A percentile compares a stretch with the other conserved stretches of the same genome.
phyloP scores from a whole-genome alignment of 2,329 filamentous ascomycete genomes.

The Arachnomyces sp. region DNA sequence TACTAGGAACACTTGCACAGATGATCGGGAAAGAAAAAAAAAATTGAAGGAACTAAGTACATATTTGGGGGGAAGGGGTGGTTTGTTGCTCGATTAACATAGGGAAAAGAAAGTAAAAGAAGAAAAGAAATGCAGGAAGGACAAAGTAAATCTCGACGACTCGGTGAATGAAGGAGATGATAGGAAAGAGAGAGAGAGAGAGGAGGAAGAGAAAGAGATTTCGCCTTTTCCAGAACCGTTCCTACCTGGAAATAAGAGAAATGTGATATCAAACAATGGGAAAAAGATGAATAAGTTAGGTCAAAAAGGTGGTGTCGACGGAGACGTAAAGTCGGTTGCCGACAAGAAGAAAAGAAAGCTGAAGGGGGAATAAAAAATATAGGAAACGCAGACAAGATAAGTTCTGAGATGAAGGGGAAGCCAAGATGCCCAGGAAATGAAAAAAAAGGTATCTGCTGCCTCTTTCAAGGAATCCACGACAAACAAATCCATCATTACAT shows the following conservation, averaged over 20 bases:
- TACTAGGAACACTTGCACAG: too few species aligned
- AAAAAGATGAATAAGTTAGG: constrained; percentile 5
- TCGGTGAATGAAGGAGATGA: too few species aligned
- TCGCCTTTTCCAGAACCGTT: too few species aligned
- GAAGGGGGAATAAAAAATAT: constrained; percentile 1
- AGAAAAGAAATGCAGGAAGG: too few species aligned
- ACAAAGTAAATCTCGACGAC: too few species aligned
- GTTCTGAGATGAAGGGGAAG: constrained; percentile 1
- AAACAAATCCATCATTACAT: background rate
- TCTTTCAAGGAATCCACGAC: background rate
- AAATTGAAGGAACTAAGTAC: too few species aligned
- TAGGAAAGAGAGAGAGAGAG: too few species aligned
- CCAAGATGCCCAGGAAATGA: constrained; percentile 1
- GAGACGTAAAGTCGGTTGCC: background rate
- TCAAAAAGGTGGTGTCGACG: background rate
- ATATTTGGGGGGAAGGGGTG: too few species aligned
- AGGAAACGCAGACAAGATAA: constrained; percentile 2
- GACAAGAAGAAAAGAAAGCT: background rate
- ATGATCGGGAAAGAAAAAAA: too few species aligned
- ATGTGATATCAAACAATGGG: constrained; percentile 2
- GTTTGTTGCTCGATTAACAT: too few species aligned
- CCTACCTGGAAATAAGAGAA: background rate
- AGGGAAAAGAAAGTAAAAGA: too few species aligned
- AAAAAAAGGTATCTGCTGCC: background rate
- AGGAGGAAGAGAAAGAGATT: too few species aligned